Evolutionary conservation across 441 rosid species (phyloP).

Genomic region (Manihot esculenta): DNA sequence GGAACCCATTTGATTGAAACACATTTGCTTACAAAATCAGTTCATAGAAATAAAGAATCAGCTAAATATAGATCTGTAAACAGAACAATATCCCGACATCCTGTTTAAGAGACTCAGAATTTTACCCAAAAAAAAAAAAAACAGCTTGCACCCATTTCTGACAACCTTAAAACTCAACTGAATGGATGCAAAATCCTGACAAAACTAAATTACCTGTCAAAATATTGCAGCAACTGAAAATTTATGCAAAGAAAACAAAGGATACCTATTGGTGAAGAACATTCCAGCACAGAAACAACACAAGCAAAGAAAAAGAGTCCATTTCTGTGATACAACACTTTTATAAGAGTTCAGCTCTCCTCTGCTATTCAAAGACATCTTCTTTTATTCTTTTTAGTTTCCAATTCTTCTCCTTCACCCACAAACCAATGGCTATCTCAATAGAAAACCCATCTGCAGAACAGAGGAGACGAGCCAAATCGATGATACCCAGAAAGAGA

Average conservation of each 20-base stretch:
- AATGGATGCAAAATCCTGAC: constrained; percentile 19
- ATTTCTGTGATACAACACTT: constrained; percentile 58
- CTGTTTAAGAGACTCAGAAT: not conserved
- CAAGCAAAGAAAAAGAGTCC: constrained; percentile 72
- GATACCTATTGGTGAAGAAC: constrained; percentile 81
- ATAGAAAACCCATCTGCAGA: constrained; percentile 23
- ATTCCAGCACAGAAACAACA: constrained; percentile 82
- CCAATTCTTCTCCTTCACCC: constrained; percentile 12
- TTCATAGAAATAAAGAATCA: constrained; percentile 3
- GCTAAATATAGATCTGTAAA: constrained; percentile 27
- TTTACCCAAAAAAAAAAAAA: not conserved
- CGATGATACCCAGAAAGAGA: constrained; percentile 20
- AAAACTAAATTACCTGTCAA: not conserved
- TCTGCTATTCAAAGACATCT: constrained; percentile 55
- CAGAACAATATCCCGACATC: no score
- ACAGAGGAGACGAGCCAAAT: constrained; percentile 20
- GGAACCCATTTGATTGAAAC: not conserved
- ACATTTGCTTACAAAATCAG: not conserved
- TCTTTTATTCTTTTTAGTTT: not conserved
- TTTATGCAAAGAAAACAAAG: not conserved
- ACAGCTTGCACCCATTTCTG: constrained; percentile 11
- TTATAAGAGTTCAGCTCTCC: constrained; percentile 52
- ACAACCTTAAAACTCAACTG: constrained; percentile 3
- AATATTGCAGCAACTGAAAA: constrained; percentile 13
- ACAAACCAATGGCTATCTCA: constrained; percentile 22